These are phyloP conservation scores for Mangifera indica DNA, from an alignment of 345 rosid species.

Conservation along the genomic window DNA sequence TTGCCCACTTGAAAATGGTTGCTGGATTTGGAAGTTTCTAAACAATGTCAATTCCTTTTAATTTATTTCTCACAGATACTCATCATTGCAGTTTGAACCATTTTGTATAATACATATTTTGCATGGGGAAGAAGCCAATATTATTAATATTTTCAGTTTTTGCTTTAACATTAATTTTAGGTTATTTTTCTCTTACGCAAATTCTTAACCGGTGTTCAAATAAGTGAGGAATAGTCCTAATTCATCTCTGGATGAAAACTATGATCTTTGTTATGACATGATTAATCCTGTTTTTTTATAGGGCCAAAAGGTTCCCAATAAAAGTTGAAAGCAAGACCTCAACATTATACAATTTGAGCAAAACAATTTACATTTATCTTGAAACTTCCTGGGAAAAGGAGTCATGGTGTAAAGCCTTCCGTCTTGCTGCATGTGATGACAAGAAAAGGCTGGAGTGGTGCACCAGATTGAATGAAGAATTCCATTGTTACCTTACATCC, in stretches of 20 bases:
- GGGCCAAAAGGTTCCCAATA: conserved; percentile 92
- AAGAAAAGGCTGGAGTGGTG: conserved; percentile 56
- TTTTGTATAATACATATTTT: too few species aligned
- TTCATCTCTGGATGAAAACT: background rate
- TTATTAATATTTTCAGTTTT: background rate
- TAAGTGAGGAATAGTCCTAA: background rate
- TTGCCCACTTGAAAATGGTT: background rate
- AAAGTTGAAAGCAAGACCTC: conserved; percentile 69
- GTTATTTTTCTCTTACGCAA: background rate
- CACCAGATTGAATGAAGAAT: conserved; percentile 52
- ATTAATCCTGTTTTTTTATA: conserved; percentile 23
- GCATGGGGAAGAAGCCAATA: too few species aligned
- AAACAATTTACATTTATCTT: conserved; percentile 60
- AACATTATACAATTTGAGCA: conserved; percentile 58
- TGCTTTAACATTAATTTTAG: background rate
- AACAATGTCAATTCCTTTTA: background rate
- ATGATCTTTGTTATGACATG: background rate
- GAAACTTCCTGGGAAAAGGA: conserved; percentile 99
- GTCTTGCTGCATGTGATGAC: conserved; percentile 73
- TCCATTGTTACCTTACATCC: conserved; percentile 55
- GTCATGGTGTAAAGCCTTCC: conserved; percentile 96
- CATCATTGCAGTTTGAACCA: background rate
- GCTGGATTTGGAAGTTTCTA: background rate
- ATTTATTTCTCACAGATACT: background rate
- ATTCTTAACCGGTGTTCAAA: conserved; percentile 1